phyloP scores from a whole-genome alignment of 1,284 basidiomycete genomes.

The Athelia sp. region DNA sequence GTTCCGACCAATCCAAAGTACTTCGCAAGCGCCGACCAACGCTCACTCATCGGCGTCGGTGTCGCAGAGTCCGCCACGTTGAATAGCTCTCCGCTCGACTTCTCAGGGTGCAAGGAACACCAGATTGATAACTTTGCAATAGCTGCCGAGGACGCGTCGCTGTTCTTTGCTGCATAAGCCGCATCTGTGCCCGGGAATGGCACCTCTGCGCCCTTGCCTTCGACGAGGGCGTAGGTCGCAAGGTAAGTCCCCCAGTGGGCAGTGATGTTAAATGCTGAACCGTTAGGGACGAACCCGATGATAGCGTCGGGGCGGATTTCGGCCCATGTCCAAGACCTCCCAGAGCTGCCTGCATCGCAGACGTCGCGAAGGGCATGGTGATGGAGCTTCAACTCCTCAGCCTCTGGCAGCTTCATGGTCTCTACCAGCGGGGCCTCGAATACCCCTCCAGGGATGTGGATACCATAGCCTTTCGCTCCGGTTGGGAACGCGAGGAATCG shows the following conservation, averaged over 20 bases:
- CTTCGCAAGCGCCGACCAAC: slow-evolving; percentile 11
- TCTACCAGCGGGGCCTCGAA: slow-evolving; percentile 10
- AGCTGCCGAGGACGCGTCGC: slow-evolving; percentile 12
- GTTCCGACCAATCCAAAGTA: slow-evolving; percentile 13
- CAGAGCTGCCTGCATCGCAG: slow-evolving; percentile 9
- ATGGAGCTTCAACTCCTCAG: slow-evolving; percentile 5
- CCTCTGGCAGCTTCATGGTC: slow-evolving; percentile 10
- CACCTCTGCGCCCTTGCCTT: slow-evolving; percentile 13
- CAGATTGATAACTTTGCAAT: slow-evolving; percentile 13
- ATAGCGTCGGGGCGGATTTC: slow-evolving; percentile 12
- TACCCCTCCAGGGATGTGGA: slow-evolving; percentile 10
- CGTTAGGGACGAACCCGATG: slow-evolving; percentile 13
- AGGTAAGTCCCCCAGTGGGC: slow-evolving; percentile 15
- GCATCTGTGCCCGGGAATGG: slow-evolving; percentile 11
- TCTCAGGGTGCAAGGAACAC: slow-evolving; percentile 13
- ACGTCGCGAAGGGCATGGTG: slow-evolving; percentile 9
- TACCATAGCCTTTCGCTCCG: slow-evolving; percentile 13
- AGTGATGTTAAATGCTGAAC: slow-evolving; percentile 12
- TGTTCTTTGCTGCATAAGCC: slow-evolving; percentile 9
- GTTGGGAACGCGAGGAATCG: slow-evolving; percentile 11
- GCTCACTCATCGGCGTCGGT: slow-evolving; percentile 11
- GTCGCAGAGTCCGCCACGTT: slow-evolving; percentile 11
- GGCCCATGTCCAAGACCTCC: slow-evolving; percentile 12
- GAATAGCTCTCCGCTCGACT: slow-evolving; percentile 10
- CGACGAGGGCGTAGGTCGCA: slow-evolving; percentile 10